phyloP scores from a whole-genome alignment of 1,139 yeast genomes.

The Insectozyma bohioensis region DNA sequence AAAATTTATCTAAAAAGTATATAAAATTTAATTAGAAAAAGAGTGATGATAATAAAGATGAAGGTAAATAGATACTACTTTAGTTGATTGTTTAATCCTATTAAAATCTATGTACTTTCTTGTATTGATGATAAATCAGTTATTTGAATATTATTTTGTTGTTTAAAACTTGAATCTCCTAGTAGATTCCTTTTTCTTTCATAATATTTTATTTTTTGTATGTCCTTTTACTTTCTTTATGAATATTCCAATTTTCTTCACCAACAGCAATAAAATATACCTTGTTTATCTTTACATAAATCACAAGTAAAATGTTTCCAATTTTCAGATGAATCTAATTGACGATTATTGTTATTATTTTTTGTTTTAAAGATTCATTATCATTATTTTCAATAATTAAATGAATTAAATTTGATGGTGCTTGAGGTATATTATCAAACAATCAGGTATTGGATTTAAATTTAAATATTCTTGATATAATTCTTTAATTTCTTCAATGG shows the following conservation, averaged over 20 bases:
- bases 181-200: too few species aligned
- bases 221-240: constrained; percentile 69
- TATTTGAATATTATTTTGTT: too few species aligned
- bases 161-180: too few species aligned
- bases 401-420: constrained; percentile 44
- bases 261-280: constrained; percentile 71
- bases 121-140: too few species aligned
- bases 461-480: constrained; percentile 39
- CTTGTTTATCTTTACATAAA: constrained; percentile 58
- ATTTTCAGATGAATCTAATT: constrained; percentile 37
- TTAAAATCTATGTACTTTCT: too few species aligned
- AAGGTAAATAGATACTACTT: too few species aligned
- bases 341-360: constrained; percentile 41
- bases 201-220: constrained; percentile 24
- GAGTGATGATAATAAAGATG: too few species aligned
- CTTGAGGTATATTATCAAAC: constrained; percentile 19
- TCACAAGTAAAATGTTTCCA: constrained; percentile 76
- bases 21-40: too few species aligned
- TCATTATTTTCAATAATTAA: constrained; percentile 29
- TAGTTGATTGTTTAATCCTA: too few species aligned
- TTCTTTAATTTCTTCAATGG: constrained; percentile 63
- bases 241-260: constrained; percentile 66
- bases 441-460: constrained; percentile 57
- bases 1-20: too few species aligned
- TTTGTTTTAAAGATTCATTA: constrained; percentile 27